Base-by-base conservation (phyloP, 2,329 filamentous ascomycete genomes). In the Bipolaris bicolor region DNA sequence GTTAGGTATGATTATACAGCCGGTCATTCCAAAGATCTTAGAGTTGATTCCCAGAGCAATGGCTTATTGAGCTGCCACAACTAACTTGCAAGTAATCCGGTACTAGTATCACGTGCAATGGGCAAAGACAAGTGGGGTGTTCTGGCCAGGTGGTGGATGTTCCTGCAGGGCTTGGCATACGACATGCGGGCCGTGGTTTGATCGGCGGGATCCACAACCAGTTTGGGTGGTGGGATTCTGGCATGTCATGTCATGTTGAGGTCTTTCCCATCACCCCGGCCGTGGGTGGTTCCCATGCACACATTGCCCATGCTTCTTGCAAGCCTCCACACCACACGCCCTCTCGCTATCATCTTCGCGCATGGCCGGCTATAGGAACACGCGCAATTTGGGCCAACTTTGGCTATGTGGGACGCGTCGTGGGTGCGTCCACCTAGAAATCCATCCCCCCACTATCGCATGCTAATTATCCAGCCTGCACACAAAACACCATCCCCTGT, bases 341-440 rank as follows among this genome's bases (percentile, higher is more conserved):
- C 40, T 45, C 49, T 52, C 29, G 20, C 5, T 24, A 46, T 18
- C 34, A 52, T 51, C 31, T 39, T 33, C 34, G 44, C 49, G 34
- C 47, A 75, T 75, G 72, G 67, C 65, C 39, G 61, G 65, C 55
- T 64, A 68, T 49, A 61, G 60, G 54, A 66, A 61, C 47, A 55
- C 67, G 49, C 63, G 58, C 58, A 61, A 67, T 52, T 59, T 71
- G 49, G 62, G 69, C 57, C 69, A 65, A 58, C 53, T 66, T 3
- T 67, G 67, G 72, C 66, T 65, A 63, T 62, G 65, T 37, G 67
- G 63, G 51, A 63, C 68, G 64, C 70, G 67, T 60, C 65, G 68
- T 55, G 66, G 58, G 72, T 71, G 13, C 7, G 37, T 29, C 13
- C 18, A 47, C 20, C 46, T 26, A 29, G 16, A 24, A 34, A 36